A percentile compares a stretch with the other conserved stretches of the same genome.
These are phyloP conservation scores for Alternaria solani DNA, from an alignment of 2,329 filamentous ascomycete species.

Conservation along the genomic window DNA sequence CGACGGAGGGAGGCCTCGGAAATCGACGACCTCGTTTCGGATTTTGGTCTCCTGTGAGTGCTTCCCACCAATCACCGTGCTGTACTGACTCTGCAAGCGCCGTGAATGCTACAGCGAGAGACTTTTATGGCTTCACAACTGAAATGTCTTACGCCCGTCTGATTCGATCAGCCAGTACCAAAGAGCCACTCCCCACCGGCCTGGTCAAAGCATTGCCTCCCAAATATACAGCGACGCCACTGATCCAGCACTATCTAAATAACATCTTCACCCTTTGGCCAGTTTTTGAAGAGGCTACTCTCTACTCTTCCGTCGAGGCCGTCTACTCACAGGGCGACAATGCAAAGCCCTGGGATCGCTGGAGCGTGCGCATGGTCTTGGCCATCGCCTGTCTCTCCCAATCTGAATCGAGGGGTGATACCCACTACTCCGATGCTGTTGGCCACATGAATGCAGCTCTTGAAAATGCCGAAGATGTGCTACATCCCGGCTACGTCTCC, in stretches of 20 bases:
- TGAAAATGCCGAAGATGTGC: constrained; percentile 78
- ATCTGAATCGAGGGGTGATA: constrained; percentile 71
- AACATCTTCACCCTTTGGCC: constrained; percentile 84
- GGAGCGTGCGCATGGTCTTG: constrained; percentile 87
- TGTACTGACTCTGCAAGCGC: constrained; percentile 63
- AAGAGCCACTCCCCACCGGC: constrained; percentile 73
- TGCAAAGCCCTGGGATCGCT: constrained; percentile 75
- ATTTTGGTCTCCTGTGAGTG: constrained; percentile 86
- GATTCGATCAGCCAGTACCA: constrained; percentile 81
- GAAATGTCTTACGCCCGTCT: constrained; percentile 93
- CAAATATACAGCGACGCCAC: constrained; percentile 70
- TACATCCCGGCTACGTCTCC: constrained; percentile 82
- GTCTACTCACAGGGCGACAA: constrained; percentile 75
- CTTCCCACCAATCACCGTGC: not conserved
- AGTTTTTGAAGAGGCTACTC: constrained; percentile 79
- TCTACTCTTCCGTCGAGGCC: constrained; percentile 81
- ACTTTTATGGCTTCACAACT: constrained; percentile 87
- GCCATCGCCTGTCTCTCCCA: constrained; percentile 80
- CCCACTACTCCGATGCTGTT: constrained; percentile 68
- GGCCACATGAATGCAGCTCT: constrained; percentile 72
- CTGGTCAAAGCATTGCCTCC: constrained; percentile 70
- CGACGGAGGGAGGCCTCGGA: constrained; percentile 77
- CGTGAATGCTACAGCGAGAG: constrained; percentile 91
- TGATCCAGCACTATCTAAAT: constrained; percentile 84
- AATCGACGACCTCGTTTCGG: constrained; percentile 89